These are phyloP conservation scores for Amanita pallidorosea DNA, from an alignment of 768 basidiomycete genomes.

Conservation along the genomic window DNA sequence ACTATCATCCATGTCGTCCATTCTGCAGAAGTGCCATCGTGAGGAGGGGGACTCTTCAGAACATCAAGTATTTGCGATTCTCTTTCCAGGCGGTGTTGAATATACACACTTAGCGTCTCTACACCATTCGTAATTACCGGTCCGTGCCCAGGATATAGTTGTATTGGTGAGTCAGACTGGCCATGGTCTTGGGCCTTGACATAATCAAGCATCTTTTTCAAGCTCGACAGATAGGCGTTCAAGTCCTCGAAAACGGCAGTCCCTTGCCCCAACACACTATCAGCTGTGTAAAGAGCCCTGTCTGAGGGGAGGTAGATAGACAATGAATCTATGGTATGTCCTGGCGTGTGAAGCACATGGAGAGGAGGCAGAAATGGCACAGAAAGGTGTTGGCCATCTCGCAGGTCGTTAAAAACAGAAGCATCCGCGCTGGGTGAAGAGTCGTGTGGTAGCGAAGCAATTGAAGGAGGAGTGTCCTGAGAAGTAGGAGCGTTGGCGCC, in stretches of 20 bases:
- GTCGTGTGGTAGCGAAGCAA: constrained; percentile 30
- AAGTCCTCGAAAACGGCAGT: constrained; percentile 87
- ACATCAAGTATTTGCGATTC: constrained; percentile 66
- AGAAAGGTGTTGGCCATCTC: constrained; percentile 32
- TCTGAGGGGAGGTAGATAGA: constrained; percentile 62
- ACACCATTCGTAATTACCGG: constrained; percentile 59
- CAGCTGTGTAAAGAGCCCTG: constrained; percentile 76
- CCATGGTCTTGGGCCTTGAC: constrained; percentile 12
- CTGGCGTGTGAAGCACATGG: constrained; percentile 74
- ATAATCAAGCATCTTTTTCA: constrained; percentile 47
- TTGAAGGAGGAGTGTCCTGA: constrained; percentile 21
- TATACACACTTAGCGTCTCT: constrained; percentile 57
- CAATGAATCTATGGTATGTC: constrained; percentile 85
- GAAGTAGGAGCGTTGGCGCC: constrained; percentile 9
- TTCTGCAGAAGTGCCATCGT: constrained; percentile 2
- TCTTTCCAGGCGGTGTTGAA: constrained; percentile 69
- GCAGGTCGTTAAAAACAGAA: constrained; percentile 43
- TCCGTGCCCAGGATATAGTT: constrained; percentile 87
- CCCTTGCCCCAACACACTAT: constrained; percentile 85
- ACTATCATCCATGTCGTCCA: constrained; percentile 66
- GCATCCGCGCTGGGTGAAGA: constrained; percentile 33
- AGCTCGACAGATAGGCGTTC: constrained; percentile 50
- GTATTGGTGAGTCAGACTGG: constrained; percentile 11
- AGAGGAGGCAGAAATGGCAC: constrained; percentile 35
- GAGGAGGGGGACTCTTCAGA: constrained; percentile 26